A percentile compares a stretch with the other conserved stretches of the same genome.
Conservation (phyloP, 495 filamentous ascomycete species). For the Hypoxylon cercidicola region DNA sequence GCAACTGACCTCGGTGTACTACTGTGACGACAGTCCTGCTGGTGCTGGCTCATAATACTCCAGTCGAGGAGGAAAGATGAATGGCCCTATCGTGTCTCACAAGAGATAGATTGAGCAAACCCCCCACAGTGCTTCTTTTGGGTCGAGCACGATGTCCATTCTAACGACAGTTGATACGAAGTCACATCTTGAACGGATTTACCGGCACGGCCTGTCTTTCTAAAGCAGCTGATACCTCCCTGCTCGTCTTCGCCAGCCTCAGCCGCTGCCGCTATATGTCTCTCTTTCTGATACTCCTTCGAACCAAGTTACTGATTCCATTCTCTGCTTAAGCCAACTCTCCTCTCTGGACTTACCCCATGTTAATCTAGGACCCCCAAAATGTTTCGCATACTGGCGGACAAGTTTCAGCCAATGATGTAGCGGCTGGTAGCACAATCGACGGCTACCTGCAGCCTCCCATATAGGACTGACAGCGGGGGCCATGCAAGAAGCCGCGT, state of each 20-base stretch:
- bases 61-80: constrained; percentile 8
- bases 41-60: constrained; percentile 8
- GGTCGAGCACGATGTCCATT: constrained; percentile 8
- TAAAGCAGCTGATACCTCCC: background rate
- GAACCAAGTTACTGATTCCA: too few relatives aligned
- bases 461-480: constrained; percentile 47
- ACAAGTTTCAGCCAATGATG: constrained; percentile 40
- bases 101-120: constrained; percentile 10
- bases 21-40: constrained; percentile 22
- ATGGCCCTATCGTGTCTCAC: constrained; percentile 18
- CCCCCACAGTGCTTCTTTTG: constrained; percentile 18
- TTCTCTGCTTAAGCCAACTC: background rate
- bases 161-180: constrained; percentile 5
- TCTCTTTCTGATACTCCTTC: background rate
- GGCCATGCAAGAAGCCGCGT: constrained; percentile 42
- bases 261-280: constrained; percentile 13
- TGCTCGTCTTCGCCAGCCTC: constrained; percentile 8
- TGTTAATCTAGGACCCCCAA: constrained; percentile 33
- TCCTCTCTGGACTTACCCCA: constrained; percentile 7
- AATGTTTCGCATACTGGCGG: constrained; percentile 37
- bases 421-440: constrained; percentile 36
- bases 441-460: constrained; percentile 39
- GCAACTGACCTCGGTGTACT: constrained; percentile 11
- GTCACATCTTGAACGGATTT: background rate
- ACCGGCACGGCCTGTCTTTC: background rate